Evolutionary conservation across 2,329 filamentous ascomycete species (phyloP).

Genomic region (Fusarium verrucosum): DNA sequence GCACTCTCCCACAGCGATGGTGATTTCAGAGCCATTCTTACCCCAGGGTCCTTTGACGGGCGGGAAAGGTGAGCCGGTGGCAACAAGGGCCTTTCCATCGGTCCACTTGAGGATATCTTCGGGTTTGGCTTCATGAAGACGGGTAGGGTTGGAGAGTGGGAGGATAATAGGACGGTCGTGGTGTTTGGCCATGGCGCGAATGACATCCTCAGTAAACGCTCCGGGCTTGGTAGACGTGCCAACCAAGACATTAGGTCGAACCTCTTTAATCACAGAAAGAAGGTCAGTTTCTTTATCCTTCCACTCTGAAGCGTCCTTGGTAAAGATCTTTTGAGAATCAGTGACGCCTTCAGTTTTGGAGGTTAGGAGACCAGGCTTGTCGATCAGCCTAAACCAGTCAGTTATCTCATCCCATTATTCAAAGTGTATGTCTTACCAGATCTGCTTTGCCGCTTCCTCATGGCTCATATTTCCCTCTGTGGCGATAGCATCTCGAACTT

Average conservation of each 20-base stretch:
- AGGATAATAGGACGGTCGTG: conserved; percentile 79
- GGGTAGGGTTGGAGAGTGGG: conserved; percentile 86
- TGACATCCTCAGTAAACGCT: conserved; percentile 77
- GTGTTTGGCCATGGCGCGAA: conserved; percentile 79
- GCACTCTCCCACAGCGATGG: conserved; percentile 74
- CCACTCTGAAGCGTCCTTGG: conserved; percentile 72
- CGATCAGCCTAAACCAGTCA: conserved; percentile 70
- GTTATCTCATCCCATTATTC: not conserved
- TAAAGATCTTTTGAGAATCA: conserved; percentile 72
- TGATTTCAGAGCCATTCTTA: conserved; percentile 54
- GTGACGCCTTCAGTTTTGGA: conserved; percentile 68
- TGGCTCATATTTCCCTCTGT: conserved; percentile 71
- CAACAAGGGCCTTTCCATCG: conserved; percentile 77
- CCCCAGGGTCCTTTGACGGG: conserved; percentile 72
- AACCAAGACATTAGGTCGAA: conserved; percentile 83
- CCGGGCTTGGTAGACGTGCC: conserved; percentile 83
- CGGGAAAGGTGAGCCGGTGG: conserved; percentile 84
- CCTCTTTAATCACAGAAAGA: conserved; percentile 71
- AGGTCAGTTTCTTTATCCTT: conserved; percentile 65
- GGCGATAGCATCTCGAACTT: conserved; percentile 81
- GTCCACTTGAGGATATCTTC: conserved; percentile 82
- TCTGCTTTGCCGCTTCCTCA: conserved; percentile 80
- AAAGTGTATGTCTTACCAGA: conserved; percentile 65
- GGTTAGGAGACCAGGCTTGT: conserved; percentile 81
- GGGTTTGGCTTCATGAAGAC: conserved; percentile 83